Evolutionary conservation across 305 asterid genomes (phyloP).

Genomic region (Fraxinus platypoda): DNA sequence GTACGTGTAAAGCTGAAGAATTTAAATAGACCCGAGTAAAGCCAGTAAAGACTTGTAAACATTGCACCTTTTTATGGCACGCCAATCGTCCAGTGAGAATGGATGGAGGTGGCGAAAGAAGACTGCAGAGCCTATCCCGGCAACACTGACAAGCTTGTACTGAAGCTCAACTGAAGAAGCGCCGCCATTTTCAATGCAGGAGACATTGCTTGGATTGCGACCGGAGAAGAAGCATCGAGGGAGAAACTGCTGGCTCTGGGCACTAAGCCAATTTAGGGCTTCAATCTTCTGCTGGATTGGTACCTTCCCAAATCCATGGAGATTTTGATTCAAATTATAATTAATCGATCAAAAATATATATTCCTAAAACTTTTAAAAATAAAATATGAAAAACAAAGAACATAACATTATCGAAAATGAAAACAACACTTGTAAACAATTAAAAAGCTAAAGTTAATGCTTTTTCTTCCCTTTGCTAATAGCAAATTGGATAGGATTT

Average conservation of each 20-base stretch:
- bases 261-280: slow-evolving; percentile 83
- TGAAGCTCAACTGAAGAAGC: slow-evolving; percentile 23
- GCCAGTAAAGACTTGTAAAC: neutral
- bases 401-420: neutral
- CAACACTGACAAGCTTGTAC: slow-evolving; percentile 64
- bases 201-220: slow-evolving; percentile 37
- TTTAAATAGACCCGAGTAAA: neutral
- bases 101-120: slow-evolving; percentile 70
- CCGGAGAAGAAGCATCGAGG: slow-evolving; percentile 93
- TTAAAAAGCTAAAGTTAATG: no score
- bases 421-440: neutral
- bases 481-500: no score
- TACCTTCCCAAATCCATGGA: slow-evolving; percentile 41
- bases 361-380: no score
- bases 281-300: slow-evolving; percentile 67
- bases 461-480: no score
- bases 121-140: slow-evolving; percentile 90
- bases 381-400: no score
- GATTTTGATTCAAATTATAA: neutral
- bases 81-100: slow-evolving; percentile 77
- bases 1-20: neutral
- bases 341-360: neutral
- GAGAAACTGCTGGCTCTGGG: slow-evolving; percentile 48
- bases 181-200: slow-evolving; percentile 27
- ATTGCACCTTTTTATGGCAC: slow-evolving; percentile 65